Conservation (phyloP, 495 filamentous ascomycete species). For the Hypoxylon fuscum region DNA sequence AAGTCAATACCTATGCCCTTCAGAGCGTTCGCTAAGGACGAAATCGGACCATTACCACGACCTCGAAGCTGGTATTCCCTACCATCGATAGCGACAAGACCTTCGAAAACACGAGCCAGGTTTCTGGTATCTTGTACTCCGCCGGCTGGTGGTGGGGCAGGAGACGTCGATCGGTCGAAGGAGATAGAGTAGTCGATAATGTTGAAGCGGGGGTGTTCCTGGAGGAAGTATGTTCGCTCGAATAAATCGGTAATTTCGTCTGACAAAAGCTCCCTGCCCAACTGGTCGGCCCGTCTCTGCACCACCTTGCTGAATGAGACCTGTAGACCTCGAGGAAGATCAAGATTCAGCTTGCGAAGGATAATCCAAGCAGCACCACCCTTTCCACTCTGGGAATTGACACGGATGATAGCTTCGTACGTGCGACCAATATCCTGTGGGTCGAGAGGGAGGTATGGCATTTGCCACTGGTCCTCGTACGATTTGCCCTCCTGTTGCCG, state of each 20-base stretch:
- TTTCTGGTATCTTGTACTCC: conserved; percentile 78
- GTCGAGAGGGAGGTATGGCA: conserved; percentile 94
- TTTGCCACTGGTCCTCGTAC: conserved; percentile 69
- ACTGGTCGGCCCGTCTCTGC: conserved; percentile 75
- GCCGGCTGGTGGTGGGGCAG: conserved; percentile 72
- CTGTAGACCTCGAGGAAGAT: conserved; percentile 91
- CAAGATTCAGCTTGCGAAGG: conserved; percentile 84
- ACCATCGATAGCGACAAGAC: conserved; percentile 85
- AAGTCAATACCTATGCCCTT: conserved; percentile 84
- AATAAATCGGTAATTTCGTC: conserved; percentile 88
- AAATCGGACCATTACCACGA: conserved; percentile 89
- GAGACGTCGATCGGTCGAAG: conserved; percentile 81
- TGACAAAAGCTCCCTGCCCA: conserved; percentile 83
- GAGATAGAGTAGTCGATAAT: conserved; percentile 93
- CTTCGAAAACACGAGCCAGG: conserved; percentile 84
- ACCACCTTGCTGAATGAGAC: conserved; percentile 90
- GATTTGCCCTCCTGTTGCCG: conserved; percentile 68
- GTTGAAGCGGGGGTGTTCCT: conserved; percentile 81
- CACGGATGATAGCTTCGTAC: conserved; percentile 96
- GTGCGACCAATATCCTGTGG: conserved; percentile 93
- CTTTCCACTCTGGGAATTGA: conserved; percentile 97
- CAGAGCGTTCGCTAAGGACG: conserved; percentile 84
- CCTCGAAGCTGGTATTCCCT: conserved; percentile 80
- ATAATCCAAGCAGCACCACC: conserved; percentile 96
- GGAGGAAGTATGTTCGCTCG: conserved; percentile 84